Percentiles rank a stretch among this genome's conserved stretches.
Evolutionary conservation across 2,329 filamentous ascomycete species (phyloP).

Genomic region (Microdochium nivale): DNA sequence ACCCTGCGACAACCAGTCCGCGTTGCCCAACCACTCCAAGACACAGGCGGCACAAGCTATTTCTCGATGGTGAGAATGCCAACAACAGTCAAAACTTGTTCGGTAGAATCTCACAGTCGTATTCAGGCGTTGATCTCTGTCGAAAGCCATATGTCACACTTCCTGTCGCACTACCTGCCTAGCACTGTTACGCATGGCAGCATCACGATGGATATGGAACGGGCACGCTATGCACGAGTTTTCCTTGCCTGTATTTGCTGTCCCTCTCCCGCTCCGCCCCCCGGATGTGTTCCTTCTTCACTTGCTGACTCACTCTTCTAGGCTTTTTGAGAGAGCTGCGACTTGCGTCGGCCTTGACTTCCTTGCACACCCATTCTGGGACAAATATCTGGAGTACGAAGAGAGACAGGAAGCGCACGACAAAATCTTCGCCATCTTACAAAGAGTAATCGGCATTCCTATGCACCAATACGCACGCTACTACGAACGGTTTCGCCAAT

Average conservation of each 20-base stretch:
- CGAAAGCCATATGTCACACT: slow-evolving; percentile 41
- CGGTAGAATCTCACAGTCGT: background rate
- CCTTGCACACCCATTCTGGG: slow-evolving; percentile 92
- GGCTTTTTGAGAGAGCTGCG: slow-evolving; percentile 87
- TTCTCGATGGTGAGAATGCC: slow-evolving; percentile 62
- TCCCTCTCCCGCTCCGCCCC: slow-evolving; percentile 19
- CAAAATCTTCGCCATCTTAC: slow-evolving; percentile 76
- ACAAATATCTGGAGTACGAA: slow-evolving; percentile 97
- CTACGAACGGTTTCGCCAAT: slow-evolving; percentile 78
- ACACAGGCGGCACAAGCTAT: background rate
- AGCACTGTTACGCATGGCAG: slow-evolving; percentile 38
- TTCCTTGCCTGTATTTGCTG: slow-evolving; percentile 54
- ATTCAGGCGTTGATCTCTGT: slow-evolving; percentile 11
- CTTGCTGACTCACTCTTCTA: slow-evolving; percentile 33
- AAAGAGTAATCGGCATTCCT: slow-evolving; percentile 77
- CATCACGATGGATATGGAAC: slow-evolving; percentile 25
- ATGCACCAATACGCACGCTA: slow-evolving; percentile 95
- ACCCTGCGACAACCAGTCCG: background rate
- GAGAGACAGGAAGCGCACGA: slow-evolving; percentile 79
- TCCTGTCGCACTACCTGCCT: slow-evolving; percentile 59
- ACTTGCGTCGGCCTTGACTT: slow-evolving; percentile 85
- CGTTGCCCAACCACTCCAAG: background rate
- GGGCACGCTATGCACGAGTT: slow-evolving; percentile 42
- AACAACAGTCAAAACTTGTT: slow-evolving; percentile 37
- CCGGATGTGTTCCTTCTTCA: slow-evolving; percentile 7